Percentiles rank a stretch among this genome's conserved stretches.
phyloP scores from a whole-genome alignment of 371 early-diverging fungal genomes.

The Vairimorpha necatrix region DNA sequence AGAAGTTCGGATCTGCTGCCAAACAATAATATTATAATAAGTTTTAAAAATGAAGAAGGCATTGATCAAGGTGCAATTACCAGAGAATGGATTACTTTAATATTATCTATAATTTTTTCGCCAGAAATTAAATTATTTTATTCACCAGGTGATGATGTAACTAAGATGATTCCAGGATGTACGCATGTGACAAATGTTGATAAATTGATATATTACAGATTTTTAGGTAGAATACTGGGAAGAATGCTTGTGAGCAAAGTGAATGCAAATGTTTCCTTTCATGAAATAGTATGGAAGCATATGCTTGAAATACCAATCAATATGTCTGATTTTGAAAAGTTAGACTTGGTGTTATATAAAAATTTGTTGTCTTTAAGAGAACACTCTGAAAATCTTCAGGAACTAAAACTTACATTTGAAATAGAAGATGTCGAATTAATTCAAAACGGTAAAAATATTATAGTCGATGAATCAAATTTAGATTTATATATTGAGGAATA shows the following conservation, averaged over 20 bases:
- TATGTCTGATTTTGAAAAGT: too few species aligned
- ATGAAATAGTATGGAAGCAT: too few species aligned
- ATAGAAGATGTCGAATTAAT: too few species aligned
- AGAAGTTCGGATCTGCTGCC: too few species aligned
- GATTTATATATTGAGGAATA: too few species aligned
- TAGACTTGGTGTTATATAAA: too few species aligned
- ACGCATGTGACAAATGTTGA: not conserved
- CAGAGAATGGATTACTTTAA: not conserved
- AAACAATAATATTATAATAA: not conserved
- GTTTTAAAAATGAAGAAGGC: not conserved
- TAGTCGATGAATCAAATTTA: constrained; percentile 67
- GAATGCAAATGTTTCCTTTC: not conserved
- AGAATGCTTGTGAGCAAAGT: not conserved
- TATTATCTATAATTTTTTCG: not conserved
- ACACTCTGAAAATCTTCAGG: too few species aligned
- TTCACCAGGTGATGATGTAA: not conserved
- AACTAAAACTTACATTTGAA: too few species aligned
- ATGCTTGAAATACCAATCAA: too few species aligned
- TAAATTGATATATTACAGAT: not conserved
- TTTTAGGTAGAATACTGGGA: not conserved
- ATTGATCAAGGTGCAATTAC: not conserved
- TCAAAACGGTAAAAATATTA: too few species aligned
- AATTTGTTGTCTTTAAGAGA: too few species aligned
- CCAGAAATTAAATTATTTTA: not conserved
- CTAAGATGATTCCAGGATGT: not conserved